Conservation (phyloP, 2,329 filamentous ascomycete genomes). For the Ambrosiella cleistominuta region DNA sequence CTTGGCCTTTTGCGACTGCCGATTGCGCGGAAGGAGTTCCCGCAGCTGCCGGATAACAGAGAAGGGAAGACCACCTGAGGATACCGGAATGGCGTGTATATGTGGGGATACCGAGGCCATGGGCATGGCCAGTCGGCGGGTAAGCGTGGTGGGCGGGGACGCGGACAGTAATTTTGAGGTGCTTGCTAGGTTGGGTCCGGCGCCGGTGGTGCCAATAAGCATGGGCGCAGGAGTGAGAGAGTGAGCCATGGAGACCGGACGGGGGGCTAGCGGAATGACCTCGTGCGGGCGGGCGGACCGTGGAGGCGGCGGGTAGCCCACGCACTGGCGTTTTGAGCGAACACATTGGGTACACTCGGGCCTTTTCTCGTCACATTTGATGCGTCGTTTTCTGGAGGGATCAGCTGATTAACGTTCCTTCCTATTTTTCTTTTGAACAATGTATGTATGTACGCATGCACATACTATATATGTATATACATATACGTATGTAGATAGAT, state of each 20-base stretch:
- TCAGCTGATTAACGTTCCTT: not conserved
- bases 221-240: not conserved
- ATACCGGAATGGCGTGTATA: not conserved
- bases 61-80: not conserved
- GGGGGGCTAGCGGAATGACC: constrained; percentile 33
- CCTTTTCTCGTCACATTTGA: constrained; percentile 49
- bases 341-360: constrained; percentile 43
- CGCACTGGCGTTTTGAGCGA: constrained; percentile 38
- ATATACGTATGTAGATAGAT: not conserved
- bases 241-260: constrained; percentile 4
- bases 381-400: constrained; percentile 33
- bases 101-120: not conserved
- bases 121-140: not conserved
- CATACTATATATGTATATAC: no score
- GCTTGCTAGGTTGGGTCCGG: not conserved
- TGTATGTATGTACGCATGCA: not conserved
- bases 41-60: not conserved
- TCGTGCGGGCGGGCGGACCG: constrained; percentile 29
- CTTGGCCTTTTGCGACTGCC: not conserved
- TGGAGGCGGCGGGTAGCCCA: constrained; percentile 42
- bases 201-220: not conserved
- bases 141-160: not conserved
- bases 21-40: constrained; percentile 1
- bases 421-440: not conserved
- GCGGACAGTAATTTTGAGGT: no score